Evolutionary conservation across 768 basidiomycete species (phyloP).

Genomic region (Tylopilus balloui): DNA sequence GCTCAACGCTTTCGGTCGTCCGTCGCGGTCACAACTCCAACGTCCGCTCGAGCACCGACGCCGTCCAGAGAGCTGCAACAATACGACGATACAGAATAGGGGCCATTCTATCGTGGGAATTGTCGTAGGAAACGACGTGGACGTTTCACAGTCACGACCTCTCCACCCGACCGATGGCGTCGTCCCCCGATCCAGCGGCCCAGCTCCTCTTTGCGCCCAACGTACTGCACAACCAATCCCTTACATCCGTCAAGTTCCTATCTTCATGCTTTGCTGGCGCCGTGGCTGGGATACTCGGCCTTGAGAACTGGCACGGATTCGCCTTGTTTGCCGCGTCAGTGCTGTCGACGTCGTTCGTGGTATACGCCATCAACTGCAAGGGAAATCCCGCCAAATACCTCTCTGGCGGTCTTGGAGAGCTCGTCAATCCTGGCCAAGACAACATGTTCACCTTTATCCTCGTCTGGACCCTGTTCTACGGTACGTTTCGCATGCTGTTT

Average conservation of each 20-base stretch:
- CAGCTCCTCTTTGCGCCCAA: slow-evolving; percentile 67
- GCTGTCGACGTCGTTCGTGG: slow-evolving; percentile 58
- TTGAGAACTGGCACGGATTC: slow-evolving; percentile 83
- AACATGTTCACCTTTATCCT: slow-evolving; percentile 88
- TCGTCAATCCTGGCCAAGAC: slow-evolving; percentile 85
- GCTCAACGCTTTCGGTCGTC: no score
- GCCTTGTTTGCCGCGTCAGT: slow-evolving; percentile 68
- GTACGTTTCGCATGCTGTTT: slow-evolving; percentile 40
- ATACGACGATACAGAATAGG: no score
- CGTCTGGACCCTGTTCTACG: slow-evolving; percentile 92
- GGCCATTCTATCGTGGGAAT: slow-evolving; percentile 17
- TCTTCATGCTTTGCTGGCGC: slow-evolving; percentile 84
- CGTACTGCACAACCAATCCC: slow-evolving; percentile 55
- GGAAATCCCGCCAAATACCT: slow-evolving; percentile 60
- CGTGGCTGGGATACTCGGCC: slow-evolving; percentile 82
- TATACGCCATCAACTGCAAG: slow-evolving; percentile 68
- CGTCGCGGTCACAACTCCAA: no score
- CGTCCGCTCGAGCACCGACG: no score
- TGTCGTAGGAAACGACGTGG: background rate
- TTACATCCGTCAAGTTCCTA: slow-evolving; percentile 71
- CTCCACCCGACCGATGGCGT: slow-evolving; percentile 36
- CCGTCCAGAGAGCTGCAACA: no score
- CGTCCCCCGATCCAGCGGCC: slow-evolving; percentile 44
- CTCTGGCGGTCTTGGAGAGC: slow-evolving; percentile 57
- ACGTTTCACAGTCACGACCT: no score